Percentiles rank a stretch among this genome's conserved stretches.
Conservation (phyloP, 345 rosid genomes). For the Anacardium occidentale region DNA sequence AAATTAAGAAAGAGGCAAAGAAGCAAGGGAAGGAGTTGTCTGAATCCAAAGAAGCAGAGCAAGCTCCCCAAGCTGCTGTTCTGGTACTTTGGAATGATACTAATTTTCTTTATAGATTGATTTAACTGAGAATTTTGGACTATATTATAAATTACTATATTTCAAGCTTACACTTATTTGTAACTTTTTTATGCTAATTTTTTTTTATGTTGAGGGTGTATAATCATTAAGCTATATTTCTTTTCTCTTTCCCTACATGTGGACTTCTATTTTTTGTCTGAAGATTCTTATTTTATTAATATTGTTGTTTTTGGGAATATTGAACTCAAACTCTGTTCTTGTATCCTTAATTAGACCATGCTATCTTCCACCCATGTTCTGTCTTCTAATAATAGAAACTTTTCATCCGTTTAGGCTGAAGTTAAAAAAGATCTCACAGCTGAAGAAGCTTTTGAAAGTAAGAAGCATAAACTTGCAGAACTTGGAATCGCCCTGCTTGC, state of each 20-base stretch:
- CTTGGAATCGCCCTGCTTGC: conserved; percentile 70
- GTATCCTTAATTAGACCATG: neutral
- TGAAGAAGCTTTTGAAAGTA: conserved; percentile 66
- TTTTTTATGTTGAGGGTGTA: neutral
- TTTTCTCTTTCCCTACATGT: neutral
- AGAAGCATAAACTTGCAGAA: conserved; percentile 75
- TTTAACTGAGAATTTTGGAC: neutral
- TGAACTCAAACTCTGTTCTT: neutral
- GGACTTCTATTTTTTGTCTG: neutral
- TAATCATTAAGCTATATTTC: neutral
- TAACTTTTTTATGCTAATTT: neutral
- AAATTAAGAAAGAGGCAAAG: conserved; percentile 71
- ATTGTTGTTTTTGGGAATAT: neutral
- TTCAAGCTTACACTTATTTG: neutral
- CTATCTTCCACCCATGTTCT: neutral
- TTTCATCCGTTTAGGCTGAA: conserved; percentile 60
- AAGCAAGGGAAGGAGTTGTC: conserved; percentile 52
- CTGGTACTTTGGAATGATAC: conserved; percentile 47
- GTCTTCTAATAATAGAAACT: neutral
- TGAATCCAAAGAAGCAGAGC: conserved; percentile 40
- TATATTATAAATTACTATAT: neutral
- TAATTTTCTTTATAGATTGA: neutral
- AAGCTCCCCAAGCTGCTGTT: conserved; percentile 67
- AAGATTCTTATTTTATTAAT: neutral
- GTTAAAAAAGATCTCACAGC: conserved; percentile 83